These are phyloP conservation scores for Echeveria elegans DNA, from an alignment of 164 flowering plant species.

Conservation along the genomic window DNA sequence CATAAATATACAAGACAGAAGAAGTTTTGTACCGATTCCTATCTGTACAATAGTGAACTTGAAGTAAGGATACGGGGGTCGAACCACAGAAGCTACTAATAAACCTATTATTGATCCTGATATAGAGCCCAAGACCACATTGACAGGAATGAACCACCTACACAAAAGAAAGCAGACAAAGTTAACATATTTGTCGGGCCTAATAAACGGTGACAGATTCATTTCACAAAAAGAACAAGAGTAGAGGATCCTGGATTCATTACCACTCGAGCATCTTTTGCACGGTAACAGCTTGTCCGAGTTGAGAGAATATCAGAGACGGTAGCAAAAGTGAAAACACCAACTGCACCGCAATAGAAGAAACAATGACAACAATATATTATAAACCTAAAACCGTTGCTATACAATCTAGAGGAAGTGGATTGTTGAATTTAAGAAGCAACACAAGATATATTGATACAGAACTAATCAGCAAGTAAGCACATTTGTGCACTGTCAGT, in stretches of 20 bases:
- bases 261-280: constrained; percentile 87
- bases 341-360: constrained; percentile 42
- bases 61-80: constrained; percentile 91
- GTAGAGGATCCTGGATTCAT: constrained; percentile 1
- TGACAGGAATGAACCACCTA: constrained; percentile 99
- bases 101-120: constrained; percentile 87
- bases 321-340: constrained; percentile 94
- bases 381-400: neutral
- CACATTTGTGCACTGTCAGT: neutral
- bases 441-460: neutral
- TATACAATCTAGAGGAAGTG: neutral
- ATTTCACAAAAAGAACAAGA: neutral
- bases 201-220: neutral
- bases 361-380: neutral
- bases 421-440: neutral
- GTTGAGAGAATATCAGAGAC: constrained; percentile 89
- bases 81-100: constrained; percentile 50
- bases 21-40: constrained; percentile 60
- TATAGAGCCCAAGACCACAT: constrained; percentile 60
- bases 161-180: constrained; percentile 5
- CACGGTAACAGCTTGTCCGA: constrained; percentile 74
- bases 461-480: neutral
- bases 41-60: constrained; percentile 84
- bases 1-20: neutral
- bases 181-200: neutral